These are phyloP conservation scores for Nicotiana noctiflora DNA, from an alignment of 257 asterid species.

Conservation along the genomic window DNA sequence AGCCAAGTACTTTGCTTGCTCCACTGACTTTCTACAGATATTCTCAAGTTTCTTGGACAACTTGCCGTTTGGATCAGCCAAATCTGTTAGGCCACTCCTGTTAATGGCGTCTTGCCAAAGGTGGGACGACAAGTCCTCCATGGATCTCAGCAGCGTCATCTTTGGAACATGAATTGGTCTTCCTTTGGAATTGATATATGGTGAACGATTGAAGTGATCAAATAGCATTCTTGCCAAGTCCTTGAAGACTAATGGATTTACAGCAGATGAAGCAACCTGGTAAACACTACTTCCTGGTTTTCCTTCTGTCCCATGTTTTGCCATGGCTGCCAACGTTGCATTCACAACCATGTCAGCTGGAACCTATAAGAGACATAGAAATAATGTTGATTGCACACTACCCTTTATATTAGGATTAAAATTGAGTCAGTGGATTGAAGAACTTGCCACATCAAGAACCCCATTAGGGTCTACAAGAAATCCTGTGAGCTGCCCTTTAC, in stretches of 20 bases:
- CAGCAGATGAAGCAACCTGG: slow-evolving; percentile 84
- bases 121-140: slow-evolving; percentile 81
- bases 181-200: slow-evolving; percentile 67
- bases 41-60: slow-evolving; percentile 49
- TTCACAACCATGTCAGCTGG: slow-evolving; percentile 98
- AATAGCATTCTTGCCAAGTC: slow-evolving; percentile 62
- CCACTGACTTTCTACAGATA: slow-evolving; percentile 75
- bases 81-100: slow-evolving; percentile 42
- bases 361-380: slow-evolving; percentile 40
- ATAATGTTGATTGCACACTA: background rate
- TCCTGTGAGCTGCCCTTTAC: slow-evolving; percentile 90
- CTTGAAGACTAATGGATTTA: slow-evolving; percentile 65
- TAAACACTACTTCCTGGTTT: slow-evolving; percentile 40
- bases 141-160: slow-evolving; percentile 75
- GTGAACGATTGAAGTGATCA: slow-evolving; percentile 62
- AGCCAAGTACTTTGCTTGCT: slow-evolving; percentile 80
- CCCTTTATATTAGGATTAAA: background rate
- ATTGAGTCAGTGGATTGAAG: background rate
- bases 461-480: slow-evolving; percentile 88
- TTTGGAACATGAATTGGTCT: slow-evolving; percentile 57
- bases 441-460: slow-evolving; percentile 89
- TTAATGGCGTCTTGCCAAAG: slow-evolving; percentile 64
- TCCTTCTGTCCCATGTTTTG: slow-evolving; percentile 72
- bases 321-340: slow-evolving; percentile 94
- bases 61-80: slow-evolving; percentile 45